Base-by-base conservation (phyloP, 176 grass and related monocot species). In the Zoysia japonica region DNA sequence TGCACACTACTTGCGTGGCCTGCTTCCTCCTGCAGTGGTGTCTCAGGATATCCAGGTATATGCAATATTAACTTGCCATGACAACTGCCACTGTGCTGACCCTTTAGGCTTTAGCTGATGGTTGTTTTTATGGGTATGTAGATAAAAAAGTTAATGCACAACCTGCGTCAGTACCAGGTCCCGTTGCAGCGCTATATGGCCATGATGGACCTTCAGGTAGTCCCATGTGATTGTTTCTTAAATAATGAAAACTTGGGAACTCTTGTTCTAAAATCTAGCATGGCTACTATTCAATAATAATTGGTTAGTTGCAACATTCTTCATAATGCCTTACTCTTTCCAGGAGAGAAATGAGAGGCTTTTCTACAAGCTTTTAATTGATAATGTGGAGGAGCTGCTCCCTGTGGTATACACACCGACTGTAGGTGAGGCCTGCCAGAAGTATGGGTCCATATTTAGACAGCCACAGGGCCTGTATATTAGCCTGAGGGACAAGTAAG, bases 191-290 rank as follows among this genome's bases (percentile, higher is more conserved):
- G 90, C 39, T 99, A 96, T 71, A 89, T 93, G 74, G 90, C 96
- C 42, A 99, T 99, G 96, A 99, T 99, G 96, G 90, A 99, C 69
- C 96, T 99, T 81, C 96, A 99, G 90, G 96, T 95, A 86, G 53
- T 67, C 11, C 11, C 44, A 47, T 48, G 46, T 72, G 55, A 64
- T 86, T 12, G 41, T 51, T 15, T 9, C 75, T 75, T 35, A 65
- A 63, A 62, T 9, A 63, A 36, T 57, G 36, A 80, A 75, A 70
- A 47, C 20, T 60, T 15, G 16, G 37, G 13, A 14, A 43, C 11
- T 14, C 5, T 45, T 48, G 69, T 44, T 75, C n/a, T 50, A 37
- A 67, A 43, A 44, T 43, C 50, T 37, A 74, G 48, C 44, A 35
- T 45, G 19, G 17, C 16, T 44, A 6, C 62, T 62, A 6, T 53